Base-by-base conservation (phyloP, 352 stramenopile species). In the Globisporangium splendens region DNA sequence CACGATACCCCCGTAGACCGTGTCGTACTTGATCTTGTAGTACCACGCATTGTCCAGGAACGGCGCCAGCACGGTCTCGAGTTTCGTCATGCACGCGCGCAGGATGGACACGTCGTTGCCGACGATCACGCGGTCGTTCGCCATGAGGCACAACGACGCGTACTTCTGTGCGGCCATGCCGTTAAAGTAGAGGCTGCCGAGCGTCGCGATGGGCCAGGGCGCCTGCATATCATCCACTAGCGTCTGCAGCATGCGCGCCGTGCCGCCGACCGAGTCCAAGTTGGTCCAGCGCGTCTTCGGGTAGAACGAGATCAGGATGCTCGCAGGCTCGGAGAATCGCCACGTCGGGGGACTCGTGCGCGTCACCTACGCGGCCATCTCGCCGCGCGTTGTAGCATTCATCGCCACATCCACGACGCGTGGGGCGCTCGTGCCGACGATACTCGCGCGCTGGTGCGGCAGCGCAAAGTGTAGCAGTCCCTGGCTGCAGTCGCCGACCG, bases 121-220 rank as follows among this genome's bases (percentile, higher is more conserved):
- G 79, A 35, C 28, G 5, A 35, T 35, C 28, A 91, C 70, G 48
- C 91, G 66, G 13, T 85, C 63, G 39, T 75, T 69, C 2, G 84
- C 79, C 12, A 93, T 59, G n/a, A 93, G 58, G 61, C 79, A 88
- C 77, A 93, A 86, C 0, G 74, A 83, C 5, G 74, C 82, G 51
- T 82, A 90, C 66, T 91, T 91, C 52, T 93, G 84, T 18, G 90
- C 53, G 8, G 73, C 56, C 42, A 92, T 93, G 46, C 84, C 82
- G 54, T 90, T 91, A 60, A 93, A 93, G 70, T 92, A 93, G 64
- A 91, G 91, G 58, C 79, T 89, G 22, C 75, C 82, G 8, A 81
- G 46, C 11, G 46, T 56, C 18, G 71, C 56, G 17, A 82, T 80
- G 1, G 67, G 72, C 83, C 79, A 92, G 15, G 67, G 59, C 24